Base-by-base conservation (phyloP, 2,329 filamentous ascomycete genomes). In the Neocucurbitaria cava region DNA sequence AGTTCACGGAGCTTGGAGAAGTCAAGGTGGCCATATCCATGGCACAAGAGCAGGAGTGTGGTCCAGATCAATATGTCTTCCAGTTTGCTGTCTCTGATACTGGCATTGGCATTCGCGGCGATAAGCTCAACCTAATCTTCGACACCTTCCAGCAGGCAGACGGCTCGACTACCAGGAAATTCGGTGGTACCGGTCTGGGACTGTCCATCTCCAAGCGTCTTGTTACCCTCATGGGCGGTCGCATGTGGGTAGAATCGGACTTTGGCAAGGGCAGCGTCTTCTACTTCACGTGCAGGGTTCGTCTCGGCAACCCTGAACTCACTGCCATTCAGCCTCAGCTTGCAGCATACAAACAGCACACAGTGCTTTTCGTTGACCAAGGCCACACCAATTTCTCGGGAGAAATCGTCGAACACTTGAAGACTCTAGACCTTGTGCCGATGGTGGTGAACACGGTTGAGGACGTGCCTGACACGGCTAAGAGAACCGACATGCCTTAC, bases 91-190 rank as follows among this genome's bases (percentile, higher is more conserved):
- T 99, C 30, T 90, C 91, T 18, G 95, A 98, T 75, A 98, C 95
- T 31, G 95, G 95, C 65, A 99, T 98, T 69, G 95, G 95, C 68
- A 98, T 98, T 67, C 91, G 94, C 68, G 86, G 90, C 61, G 93
- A 98, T 78, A 98, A 98, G 80, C 85, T 98, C 48, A 92, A 96
- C 72, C 83, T 98, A 62, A 98, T 99, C 72, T 98, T 99, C 77
- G 95, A 98, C 78, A 98, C 94, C 0, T 98, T 98, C 87, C 94
- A 97, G 76, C 95, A 98, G 79, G 95, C 95, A 18, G 95, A 98
- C 74, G 94, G 94, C 33, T 97, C 93, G 30, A 98, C 96, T 76
- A 98, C 94, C 1, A 87, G 93, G 66, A 95, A 96, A 74, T 98
- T 98, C 74, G 94, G 94, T 68, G 94, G 94, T 66, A 98, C 95